A percentile compares a stretch with the other conserved stretches of the same genome.
phyloP scores from a whole-genome alignment of 2,329 filamentous ascomycete genomes.

The Botrytis hyacinthi region DNA sequence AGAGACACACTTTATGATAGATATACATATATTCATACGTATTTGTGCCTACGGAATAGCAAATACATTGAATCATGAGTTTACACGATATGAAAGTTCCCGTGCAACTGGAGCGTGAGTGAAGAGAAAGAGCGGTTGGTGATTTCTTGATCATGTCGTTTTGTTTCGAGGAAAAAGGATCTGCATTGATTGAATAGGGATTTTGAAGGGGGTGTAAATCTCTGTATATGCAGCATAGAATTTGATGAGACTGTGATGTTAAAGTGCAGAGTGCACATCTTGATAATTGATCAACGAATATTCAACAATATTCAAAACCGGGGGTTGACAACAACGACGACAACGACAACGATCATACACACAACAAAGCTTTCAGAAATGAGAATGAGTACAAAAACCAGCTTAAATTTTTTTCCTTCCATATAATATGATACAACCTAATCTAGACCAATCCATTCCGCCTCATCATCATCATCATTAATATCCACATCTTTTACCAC shows the following conservation, averaged over 20 bases:
- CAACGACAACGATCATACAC: background rate
- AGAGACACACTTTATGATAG: background rate
- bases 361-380: background rate
- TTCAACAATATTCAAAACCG: background rate
- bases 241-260: background rate
- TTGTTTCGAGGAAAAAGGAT: background rate
- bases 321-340: background rate
- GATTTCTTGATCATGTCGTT: background rate
- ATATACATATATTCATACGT: background rate
- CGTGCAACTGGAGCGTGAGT: background rate
- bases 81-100: background rate
- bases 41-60: background rate
- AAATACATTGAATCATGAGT: background rate
- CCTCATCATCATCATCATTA: conserved; percentile 41
- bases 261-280: background rate
- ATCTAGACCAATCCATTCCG: conserved; percentile 55
- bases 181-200: too few species aligned
- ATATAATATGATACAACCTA: conserved; percentile 27
- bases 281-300: background rate
- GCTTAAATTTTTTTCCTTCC: background rate
- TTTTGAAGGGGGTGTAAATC: background rate
- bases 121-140: background rate
- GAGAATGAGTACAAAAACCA: background rate
- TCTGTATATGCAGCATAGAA: background rate
- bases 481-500: conserved; percentile 38